phyloP scores from a whole-genome alignment of 1,284 basidiomycete species.

The Pterulicium gracile region DNA sequence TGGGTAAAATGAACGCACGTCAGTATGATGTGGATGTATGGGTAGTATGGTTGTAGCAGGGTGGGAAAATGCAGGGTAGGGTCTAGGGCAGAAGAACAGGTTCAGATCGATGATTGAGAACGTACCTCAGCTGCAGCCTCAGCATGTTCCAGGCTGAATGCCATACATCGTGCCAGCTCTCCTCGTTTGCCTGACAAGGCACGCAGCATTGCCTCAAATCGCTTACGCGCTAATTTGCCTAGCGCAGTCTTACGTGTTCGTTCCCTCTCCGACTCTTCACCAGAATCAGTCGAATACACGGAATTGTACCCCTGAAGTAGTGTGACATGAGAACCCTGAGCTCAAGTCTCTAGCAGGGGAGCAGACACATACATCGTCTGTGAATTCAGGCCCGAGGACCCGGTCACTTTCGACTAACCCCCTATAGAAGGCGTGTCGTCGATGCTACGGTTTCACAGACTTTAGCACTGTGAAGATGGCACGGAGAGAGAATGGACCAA shows the following conservation, averaged over 20 bases:
- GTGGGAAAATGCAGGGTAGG: not conserved
- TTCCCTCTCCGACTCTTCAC: constrained; percentile 87
- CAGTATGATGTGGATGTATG: not conserved
- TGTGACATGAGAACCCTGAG: too few relatives aligned
- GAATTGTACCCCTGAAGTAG: constrained; percentile 73
- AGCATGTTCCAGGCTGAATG: constrained; percentile 90
- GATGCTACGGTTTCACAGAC: constrained; percentile 42
- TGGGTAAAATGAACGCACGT: not conserved
- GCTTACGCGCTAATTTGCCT: constrained; percentile 64
- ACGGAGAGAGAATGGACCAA: constrained; percentile 24
- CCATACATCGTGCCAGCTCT: constrained; percentile 90
- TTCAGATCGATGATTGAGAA: constrained; percentile 9
- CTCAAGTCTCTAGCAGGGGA: too few relatives aligned
- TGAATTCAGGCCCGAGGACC: constrained; percentile 57
- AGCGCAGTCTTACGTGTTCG: constrained; percentile 62
- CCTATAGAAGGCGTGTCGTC: constrained; percentile 73
- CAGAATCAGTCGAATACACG: constrained; percentile 90
- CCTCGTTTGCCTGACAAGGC: constrained; percentile 78
- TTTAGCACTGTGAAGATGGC: constrained; percentile 1
- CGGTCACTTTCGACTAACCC: constrained; percentile 62
- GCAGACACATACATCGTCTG: constrained; percentile 61
- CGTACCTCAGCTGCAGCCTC: constrained; percentile 84
- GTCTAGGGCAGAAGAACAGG: constrained; percentile 4
- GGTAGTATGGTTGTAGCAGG: not conserved
- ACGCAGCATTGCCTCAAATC: constrained; percentile 87